Evolutionary conservation across 2,329 filamentous ascomycete species (phyloP).

Genomic region (Monilinia polystroma): DNA sequence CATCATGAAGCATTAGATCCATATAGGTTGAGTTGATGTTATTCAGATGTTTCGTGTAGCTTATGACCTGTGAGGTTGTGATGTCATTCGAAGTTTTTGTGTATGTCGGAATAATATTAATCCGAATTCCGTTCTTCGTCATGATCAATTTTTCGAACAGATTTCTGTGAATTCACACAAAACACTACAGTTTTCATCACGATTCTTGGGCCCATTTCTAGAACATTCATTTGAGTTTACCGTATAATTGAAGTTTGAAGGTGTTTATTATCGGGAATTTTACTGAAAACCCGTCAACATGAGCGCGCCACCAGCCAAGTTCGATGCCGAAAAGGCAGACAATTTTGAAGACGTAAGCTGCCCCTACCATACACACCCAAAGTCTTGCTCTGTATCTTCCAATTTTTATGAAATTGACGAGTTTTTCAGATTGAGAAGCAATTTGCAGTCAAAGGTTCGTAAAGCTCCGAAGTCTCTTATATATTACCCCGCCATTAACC

Average conservation of each 20-base stretch:
- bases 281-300: slow-evolving; percentile 21
- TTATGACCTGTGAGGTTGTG: background rate
- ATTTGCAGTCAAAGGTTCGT: slow-evolving; percentile 88
- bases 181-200: background rate
- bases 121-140: slow-evolving; percentile 18
- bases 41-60: background rate
- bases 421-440: slow-evolving; percentile 89
- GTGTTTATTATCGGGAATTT: background rate
- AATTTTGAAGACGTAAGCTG: slow-evolving; percentile 66
- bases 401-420: slow-evolving; percentile 26
- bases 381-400: slow-evolving; percentile 19
- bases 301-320: slow-evolving; percentile 40
- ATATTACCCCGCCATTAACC: slow-evolving; percentile 33
- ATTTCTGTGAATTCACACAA: slow-evolving; percentile 2
- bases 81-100: background rate
- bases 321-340: slow-evolving; percentile 62
- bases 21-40: background rate
- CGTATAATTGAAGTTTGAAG: background rate
- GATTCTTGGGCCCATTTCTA: background rate
- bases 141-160: slow-evolving; percentile 12
- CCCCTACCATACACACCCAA: slow-evolving; percentile 11
- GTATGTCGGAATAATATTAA: slow-evolving; percentile 6
- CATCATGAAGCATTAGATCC: background rate
- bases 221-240: background rate
- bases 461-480: slow-evolving; percentile 1